These are phyloP conservation scores for Colletotrichum sp. DNA, from an alignment of 2,329 filamentous ascomycete genomes.

Conservation along the genomic window DNA sequence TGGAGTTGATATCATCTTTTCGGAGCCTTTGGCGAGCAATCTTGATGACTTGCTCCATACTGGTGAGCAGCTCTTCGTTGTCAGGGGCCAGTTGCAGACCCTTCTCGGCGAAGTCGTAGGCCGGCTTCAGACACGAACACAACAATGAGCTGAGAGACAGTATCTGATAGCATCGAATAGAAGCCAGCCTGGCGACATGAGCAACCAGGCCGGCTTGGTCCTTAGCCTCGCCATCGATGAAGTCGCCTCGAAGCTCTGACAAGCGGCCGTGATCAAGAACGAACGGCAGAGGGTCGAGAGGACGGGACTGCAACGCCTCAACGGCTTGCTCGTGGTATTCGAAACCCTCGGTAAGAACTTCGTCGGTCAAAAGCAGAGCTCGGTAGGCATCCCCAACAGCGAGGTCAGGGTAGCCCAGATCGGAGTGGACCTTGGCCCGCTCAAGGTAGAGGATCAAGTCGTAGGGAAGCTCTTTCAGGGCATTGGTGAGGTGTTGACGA, in stretches of 20 bases:
- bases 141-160: conserved; percentile 64
- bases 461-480: conserved; percentile 58
- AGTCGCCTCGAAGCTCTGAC: conserved; percentile 28
- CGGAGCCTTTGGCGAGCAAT: conserved; percentile 56
- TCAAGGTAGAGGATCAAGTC: conserved; percentile 70
- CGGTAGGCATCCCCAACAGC: conserved; percentile 90
- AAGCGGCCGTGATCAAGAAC: conserved; percentile 53
- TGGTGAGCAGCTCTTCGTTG: conserved; percentile 60
- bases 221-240: conserved; percentile 35
- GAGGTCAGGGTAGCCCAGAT: conserved; percentile 86
- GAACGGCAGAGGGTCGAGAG: conserved; percentile 40
- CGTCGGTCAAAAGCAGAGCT: conserved; percentile 85
- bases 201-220: conserved; percentile 37
- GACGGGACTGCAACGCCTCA: conserved; percentile 52
- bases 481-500: conserved; percentile 62
- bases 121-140: conserved; percentile 72
- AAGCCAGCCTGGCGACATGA: conserved; percentile 53
- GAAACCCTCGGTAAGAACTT: conserved; percentile 77
- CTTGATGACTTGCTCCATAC: conserved; percentile 57
- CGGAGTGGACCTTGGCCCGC: conserved; percentile 73
- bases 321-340: conserved; percentile 79
- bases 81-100: conserved; percentile 61
- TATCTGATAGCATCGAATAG: conserved; percentile 64
- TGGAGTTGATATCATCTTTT: conserved; percentile 50
- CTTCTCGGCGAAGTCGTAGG: conserved; percentile 67